Base-by-base conservation (phyloP, 2,329 filamentous ascomycete genomes). In the Xylogone sp. region DNA sequence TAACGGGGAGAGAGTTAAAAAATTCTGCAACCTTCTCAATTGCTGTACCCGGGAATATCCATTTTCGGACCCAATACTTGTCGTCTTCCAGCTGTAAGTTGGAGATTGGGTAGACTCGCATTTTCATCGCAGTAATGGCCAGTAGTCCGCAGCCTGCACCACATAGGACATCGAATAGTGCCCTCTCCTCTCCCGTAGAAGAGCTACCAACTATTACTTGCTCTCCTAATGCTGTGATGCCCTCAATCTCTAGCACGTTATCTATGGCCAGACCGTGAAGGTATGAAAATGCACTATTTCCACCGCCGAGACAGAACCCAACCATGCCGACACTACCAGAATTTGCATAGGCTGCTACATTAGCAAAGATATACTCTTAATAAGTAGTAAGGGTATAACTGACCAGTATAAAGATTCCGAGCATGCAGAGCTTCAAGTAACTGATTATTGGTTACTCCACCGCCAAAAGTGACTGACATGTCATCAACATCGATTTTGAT, bases 111-210 rank as follows among this genome's bases (percentile, higher is more conserved):
- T 61, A 67, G 0, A 50, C 56, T 0, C 51, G 51, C 8, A 69
- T 56, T 0, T 58, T 68, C 0, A 65, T 27, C n/a, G 62, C 56
- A 0, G 62, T 65, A 9, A 71, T 58, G 4, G 69, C 59, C 1
- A 66, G 63, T 0, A 71, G 48, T 0, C 69, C 69, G 20, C 67
- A 65, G 0, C 69, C 69, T 5, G 63, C 68, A 2, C 69, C 69
- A 16, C 67, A 58, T 1, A 71, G 55, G 2, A 58, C 57, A 9
- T 66, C 53, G 54, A 67, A 71, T 0, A 71, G 53, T 0, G 51
- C 50, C 7, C 56, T 56, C 2, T 69, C 64, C 2, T 62, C 61
- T 1, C 53, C 59, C 0, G 49, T 53, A 0, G 61, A 64, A 1
- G 58, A 52, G 2, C 52, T 20, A 16, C 48, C 53, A 0, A 66